A percentile compares a stretch with the other conserved stretches of the same genome.
Conservation (phyloP, 176 grass and related monocot species). For the Hordeum marinum region DNA sequence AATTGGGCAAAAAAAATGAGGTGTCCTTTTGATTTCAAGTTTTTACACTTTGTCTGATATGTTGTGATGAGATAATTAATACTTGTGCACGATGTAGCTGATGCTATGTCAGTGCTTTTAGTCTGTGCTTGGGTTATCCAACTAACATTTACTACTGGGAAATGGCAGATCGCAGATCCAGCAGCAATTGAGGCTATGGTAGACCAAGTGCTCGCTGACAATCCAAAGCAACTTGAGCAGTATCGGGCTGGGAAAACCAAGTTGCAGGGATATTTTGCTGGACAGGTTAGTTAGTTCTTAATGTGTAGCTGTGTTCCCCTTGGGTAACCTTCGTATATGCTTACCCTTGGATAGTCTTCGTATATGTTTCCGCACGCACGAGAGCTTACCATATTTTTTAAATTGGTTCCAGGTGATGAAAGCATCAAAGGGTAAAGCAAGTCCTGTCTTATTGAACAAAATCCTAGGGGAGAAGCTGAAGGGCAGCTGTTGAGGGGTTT, state of each 20-base stretch:
- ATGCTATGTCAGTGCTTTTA: neutral
- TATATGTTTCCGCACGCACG: neutral
- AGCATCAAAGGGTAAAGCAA: slow-evolving; percentile 93
- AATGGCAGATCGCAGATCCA: slow-evolving; percentile 7
- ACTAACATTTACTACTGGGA: neutral
- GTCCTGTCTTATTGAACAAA: slow-evolving; percentile 66
- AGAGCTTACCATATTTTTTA: slow-evolving; percentile 1
- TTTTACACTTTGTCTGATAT: neutral
- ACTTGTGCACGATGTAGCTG: neutral
- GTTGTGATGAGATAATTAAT: neutral
- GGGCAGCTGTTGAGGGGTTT: slow-evolving; percentile 21
- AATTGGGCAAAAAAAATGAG: neutral
- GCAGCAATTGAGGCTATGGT: slow-evolving; percentile 70
- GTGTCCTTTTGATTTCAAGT: neutral
- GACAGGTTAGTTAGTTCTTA: slow-evolving; percentile 51
- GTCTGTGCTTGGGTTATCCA: slow-evolving; percentile 14
- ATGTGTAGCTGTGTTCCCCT: neutral
- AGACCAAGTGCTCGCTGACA: slow-evolving; percentile 57
- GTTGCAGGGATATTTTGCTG: slow-evolving; percentile 83
- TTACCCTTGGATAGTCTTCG: neutral
- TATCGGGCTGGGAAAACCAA: slow-evolving; percentile 63
- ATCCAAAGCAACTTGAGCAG: slow-evolving; percentile 11
- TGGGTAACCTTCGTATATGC: neutral
- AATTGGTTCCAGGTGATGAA: slow-evolving; percentile 81
- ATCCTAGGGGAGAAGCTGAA: slow-evolving; percentile 35